Conservation (phyloP, 169 alveolate genomes). For the Neospora caninum region DNA sequence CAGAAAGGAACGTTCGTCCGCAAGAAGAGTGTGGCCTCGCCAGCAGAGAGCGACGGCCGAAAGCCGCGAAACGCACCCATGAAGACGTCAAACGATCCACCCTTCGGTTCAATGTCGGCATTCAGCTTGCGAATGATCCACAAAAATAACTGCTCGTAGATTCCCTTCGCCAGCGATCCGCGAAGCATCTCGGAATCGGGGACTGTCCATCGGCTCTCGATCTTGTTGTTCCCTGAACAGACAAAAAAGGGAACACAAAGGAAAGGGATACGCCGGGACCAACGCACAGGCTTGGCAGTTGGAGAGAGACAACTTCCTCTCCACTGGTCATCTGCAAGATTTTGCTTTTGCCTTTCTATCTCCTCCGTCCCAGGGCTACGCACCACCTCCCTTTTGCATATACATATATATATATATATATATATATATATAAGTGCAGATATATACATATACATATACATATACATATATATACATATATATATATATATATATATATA, state of each 20-base stretch:
- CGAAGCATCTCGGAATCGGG: constrained; percentile 87
- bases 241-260: not conserved
- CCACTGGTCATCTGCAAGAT: not conserved
- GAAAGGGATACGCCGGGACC: not conserved
- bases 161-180: constrained; percentile 93
- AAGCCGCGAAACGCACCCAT: constrained; percentile 83
- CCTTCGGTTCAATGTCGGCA: constrained; percentile 88
- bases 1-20: too few relatives aligned
- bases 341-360: too few relatives aligned
- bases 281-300: not conserved
- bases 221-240: constrained; percentile 81
- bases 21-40: too few relatives aligned
- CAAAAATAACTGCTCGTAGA: constrained; percentile 95
- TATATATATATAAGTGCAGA: not conserved
- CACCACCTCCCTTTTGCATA: too few relatives aligned
- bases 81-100: constrained; percentile 80
- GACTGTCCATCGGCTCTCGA: constrained; percentile 87
- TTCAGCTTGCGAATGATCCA: constrained; percentile 95
- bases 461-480: not conserved
- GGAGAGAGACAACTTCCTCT: not conserved
- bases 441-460: not conserved
- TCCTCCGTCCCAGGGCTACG: too few relatives aligned
- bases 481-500: not conserved
- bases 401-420: too few relatives aligned
- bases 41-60: too few relatives aligned